phyloP scores from a whole-genome alignment of 352 stramenopile species.

The Phytophthora foliorum region DNA sequence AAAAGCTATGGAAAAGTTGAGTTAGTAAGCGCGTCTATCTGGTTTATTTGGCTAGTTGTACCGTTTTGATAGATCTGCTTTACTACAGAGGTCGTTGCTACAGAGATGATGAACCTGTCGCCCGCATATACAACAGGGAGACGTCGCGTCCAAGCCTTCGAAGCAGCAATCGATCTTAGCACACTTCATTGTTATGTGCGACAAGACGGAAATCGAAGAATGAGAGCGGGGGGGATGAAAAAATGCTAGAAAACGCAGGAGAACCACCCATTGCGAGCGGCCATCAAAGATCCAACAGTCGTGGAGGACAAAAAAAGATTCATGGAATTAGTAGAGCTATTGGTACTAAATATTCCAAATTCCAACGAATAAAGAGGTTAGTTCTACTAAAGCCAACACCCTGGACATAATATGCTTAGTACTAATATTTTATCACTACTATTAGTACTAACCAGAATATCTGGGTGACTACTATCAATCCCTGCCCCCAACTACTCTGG shows the following conservation, averaged over 20 bases:
- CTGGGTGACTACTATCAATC: too few species aligned
- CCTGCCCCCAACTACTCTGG: too few species aligned
- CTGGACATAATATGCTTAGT: too few species aligned
- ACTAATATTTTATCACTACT: too few species aligned
- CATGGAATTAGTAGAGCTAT: constrained; percentile 1
- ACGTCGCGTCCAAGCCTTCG: neutral
- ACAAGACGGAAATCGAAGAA: neutral
- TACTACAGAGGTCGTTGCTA: constrained; percentile 2
- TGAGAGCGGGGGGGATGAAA: neutral
- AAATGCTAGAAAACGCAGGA: neutral
- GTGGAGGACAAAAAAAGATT: too few species aligned
- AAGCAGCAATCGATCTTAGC: neutral
- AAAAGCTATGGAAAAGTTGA: neutral
- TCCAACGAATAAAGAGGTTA: too few species aligned
- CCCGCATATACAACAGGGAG: neutral
- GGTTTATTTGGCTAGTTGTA: neutral
- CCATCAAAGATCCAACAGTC: neutral
- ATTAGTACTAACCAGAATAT: too few species aligned
- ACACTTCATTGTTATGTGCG: constrained; percentile 9
- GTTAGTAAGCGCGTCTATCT: too few species aligned
- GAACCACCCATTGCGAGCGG: neutral
- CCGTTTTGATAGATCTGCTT: neutral
- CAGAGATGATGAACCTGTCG: neutral
- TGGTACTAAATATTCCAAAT: neutral
- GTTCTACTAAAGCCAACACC: too few species aligned